phyloP scores from a whole-genome alignment of 2,329 filamentous ascomycete species.

The Xenoacremonium recifei region DNA sequence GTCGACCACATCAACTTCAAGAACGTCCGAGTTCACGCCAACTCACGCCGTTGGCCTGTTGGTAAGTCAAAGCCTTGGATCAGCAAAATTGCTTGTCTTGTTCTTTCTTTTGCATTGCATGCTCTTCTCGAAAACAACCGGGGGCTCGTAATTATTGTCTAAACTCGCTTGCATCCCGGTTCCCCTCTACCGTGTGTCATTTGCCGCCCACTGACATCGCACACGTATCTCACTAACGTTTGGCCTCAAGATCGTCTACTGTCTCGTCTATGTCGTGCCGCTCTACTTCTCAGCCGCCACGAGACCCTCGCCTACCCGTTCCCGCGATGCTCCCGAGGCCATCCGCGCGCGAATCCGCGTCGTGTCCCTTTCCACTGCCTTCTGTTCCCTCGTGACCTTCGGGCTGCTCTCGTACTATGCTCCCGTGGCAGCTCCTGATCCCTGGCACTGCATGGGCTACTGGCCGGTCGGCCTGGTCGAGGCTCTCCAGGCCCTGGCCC shows the following conservation, averaged over 20 bases:
- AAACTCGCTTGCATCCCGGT: too few relatives aligned
- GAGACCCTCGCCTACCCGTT: slow-evolving; percentile 73
- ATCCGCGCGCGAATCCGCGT: slow-evolving; percentile 83
- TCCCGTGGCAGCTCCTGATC: slow-evolving; percentile 44
- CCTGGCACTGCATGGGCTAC: slow-evolving; percentile 71
- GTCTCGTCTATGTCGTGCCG: slow-evolving; percentile 84
- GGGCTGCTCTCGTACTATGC: slow-evolving; percentile 55
- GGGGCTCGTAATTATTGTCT: too few relatives aligned
- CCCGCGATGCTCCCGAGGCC: slow-evolving; percentile 83
- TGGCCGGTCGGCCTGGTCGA: slow-evolving; percentile 73
- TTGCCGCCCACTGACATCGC: too few relatives aligned
- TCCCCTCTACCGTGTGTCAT: too few relatives aligned
- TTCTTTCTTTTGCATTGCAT: slow-evolving; percentile 6
- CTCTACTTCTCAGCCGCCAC: slow-evolving; percentile 83
- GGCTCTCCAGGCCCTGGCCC: slow-evolving; percentile 59
- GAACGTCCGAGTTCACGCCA: slow-evolving; percentile 20
- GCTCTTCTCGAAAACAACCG: not conserved
- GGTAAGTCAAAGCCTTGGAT: slow-evolving; percentile 1
- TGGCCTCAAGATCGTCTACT: slow-evolving; percentile 69
- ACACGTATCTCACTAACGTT: too few relatives aligned
- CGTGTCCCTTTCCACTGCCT: slow-evolving; percentile 71
- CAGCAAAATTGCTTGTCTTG: slow-evolving; percentile 1
- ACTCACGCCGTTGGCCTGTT: slow-evolving; percentile 27
- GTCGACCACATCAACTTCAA: slow-evolving; percentile 6
- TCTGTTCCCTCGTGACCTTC: slow-evolving; percentile 66